phyloP scores from a whole-genome alignment of 768 basidiomycete species.

The Tricholoma sp. region DNA sequence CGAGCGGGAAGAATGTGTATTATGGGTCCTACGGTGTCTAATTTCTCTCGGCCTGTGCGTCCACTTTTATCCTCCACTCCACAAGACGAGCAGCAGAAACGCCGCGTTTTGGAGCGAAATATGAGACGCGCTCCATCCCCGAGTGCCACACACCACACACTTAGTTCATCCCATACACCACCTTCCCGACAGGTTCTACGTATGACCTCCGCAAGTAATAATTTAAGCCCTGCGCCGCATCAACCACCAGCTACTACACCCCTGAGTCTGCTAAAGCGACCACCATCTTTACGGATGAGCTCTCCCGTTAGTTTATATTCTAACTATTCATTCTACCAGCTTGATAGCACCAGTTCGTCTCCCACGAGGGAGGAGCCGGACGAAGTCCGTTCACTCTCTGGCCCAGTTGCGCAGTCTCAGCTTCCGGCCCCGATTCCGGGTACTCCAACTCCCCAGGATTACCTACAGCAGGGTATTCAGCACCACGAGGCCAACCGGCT shows the following conservation, averaged over 20 bases:
- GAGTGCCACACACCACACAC: constrained; percentile 7
- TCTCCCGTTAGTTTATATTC: constrained; percentile 50
- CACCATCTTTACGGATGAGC: constrained; percentile 30
- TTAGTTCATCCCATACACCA: constrained; percentile 3
- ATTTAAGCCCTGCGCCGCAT: constrained; percentile 2
- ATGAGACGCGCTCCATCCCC: constrained; percentile 33
- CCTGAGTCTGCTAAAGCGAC: constrained; percentile 17
- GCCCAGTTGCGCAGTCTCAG: constrained; percentile 10
- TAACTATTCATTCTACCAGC: constrained; percentile 60
- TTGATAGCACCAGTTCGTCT: constrained; percentile 42
- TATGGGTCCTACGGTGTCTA: constrained; percentile 39
- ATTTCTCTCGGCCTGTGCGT: constrained; percentile 63
- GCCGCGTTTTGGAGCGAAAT: constrained; percentile 57
- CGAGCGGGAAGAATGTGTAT: constrained; percentile 35
- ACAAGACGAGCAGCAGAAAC: constrained; percentile 40
- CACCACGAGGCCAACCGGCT: constrained; percentile 74
- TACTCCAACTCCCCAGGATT: constrained; percentile 52
- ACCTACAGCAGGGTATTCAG: constrained; percentile 69
- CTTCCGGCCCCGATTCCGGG: constrained; percentile 3
- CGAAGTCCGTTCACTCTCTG: constrained; percentile 11
- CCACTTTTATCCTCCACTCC: constrained; percentile 31
- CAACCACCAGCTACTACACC: constrained; percentile 16
- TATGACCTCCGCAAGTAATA: constrained; percentile 3
- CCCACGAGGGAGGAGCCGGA: constrained; percentile 29
- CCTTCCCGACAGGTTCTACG: not conserved